Conservation (phyloP, 805 yeast genomes). For the Komagataella pastoris region DNA sequence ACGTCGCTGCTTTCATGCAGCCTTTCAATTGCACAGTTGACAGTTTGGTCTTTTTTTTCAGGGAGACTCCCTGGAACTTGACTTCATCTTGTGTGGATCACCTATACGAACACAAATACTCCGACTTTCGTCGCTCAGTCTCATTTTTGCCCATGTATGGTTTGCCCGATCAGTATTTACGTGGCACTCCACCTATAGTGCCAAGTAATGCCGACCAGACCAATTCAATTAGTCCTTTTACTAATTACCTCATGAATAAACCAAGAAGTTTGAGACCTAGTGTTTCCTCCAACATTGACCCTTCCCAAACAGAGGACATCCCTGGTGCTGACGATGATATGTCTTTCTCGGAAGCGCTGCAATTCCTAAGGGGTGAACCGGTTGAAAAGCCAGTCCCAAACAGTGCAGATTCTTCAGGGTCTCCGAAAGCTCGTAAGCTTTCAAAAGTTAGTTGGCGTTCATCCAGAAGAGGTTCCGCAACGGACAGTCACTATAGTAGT, state of each 20-base stretch:
- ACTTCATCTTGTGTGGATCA: conserved; percentile 12
- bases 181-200: not conserved
- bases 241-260: not conserved
- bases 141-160: conserved; percentile 29
- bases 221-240: not conserved
- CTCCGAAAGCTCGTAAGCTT: not conserved
- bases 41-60: conserved; percentile 54
- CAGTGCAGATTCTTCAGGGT: not conserved
- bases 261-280: not conserved
- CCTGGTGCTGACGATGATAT: not conserved
- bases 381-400: not conserved
- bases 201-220: not conserved
- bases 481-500: not conserved
- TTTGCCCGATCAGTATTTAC: conserved; percentile 19
- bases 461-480: not conserved
- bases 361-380: not conserved
- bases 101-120: conserved; percentile 12
- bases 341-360: not conserved
- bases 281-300: not conserved
- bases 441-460: not conserved
- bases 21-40: conserved; percentile 76
- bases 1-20: conserved; percentile 62
- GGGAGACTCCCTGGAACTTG: conserved; percentile 69
- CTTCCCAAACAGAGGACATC: not conserved
- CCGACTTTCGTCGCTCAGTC: conserved; percentile 25